phyloP scores from a whole-genome alignment of 257 asterid genomes.

The Petrea volubilis region DNA sequence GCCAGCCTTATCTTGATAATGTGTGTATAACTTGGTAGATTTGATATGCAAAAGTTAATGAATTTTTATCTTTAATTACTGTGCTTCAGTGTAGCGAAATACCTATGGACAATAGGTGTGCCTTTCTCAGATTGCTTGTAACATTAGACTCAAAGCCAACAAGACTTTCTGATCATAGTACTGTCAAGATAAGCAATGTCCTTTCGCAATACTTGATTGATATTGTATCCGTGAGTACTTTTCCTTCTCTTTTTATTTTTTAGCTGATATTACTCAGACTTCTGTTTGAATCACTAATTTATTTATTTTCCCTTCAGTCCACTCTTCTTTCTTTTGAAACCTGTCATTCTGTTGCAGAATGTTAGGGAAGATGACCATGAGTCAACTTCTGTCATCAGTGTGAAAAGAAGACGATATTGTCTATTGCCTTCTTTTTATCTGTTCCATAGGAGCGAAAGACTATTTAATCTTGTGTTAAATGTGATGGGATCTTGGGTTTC shows the following conservation, averaged over 20 bases:
- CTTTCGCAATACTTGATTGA: slow-evolving; percentile 64
- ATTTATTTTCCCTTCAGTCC: neutral
- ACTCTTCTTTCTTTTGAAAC: neutral
- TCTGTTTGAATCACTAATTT: neutral
- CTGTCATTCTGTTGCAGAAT: slow-evolving; percentile 39
- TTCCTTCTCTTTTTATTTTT: neutral
- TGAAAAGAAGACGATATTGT: slow-evolving; percentile 49
- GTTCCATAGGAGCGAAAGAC: slow-evolving; percentile 48
- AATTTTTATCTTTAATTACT: neutral
- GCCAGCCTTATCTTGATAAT: neutral
- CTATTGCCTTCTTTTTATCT: slow-evolving; percentile 66
- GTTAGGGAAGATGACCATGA: slow-evolving; percentile 35
- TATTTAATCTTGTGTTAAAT: slow-evolving; percentile 44
- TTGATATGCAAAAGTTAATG: neutral
- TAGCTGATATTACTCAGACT: neutral
- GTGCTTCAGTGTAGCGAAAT: slow-evolving; percentile 52
- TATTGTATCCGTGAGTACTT: slow-evolving; percentile 54
- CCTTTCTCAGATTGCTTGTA: slow-evolving; percentile 66
- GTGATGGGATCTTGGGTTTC: slow-evolving; percentile 53
- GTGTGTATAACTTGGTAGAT: slow-evolving; percentile 11
- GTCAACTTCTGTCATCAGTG: slow-evolving; percentile 26
- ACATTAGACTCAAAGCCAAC: slow-evolving; percentile 65
- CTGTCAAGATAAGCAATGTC: slow-evolving; percentile 51
- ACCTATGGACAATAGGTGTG: slow-evolving; percentile 70
- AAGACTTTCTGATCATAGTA: slow-evolving; percentile 58